Percentiles rank a stretch among this genome's conserved stretches.
Evolutionary conservation across 1,139 yeast genomes (phyloP).

Genomic region (Candida sanyaensis): DNA sequence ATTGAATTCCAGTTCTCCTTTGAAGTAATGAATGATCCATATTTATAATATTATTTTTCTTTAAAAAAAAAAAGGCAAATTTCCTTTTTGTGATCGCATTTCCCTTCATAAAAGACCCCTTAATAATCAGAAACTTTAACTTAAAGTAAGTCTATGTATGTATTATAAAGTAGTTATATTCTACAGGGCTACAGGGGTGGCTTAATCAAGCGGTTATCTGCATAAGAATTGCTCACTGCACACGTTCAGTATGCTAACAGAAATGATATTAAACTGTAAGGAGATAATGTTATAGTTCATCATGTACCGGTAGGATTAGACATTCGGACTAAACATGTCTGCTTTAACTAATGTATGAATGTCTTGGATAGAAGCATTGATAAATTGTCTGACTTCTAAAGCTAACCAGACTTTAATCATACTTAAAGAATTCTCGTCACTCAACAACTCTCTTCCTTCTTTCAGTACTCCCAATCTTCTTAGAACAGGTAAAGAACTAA

Average conservation of each 20-base stretch:
- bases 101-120: no score
- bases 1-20: no score
- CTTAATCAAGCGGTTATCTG: not conserved
- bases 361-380: slow-evolving; percentile 83
- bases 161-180: not conserved
- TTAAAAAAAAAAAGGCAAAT: no score
- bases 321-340: slow-evolving; percentile 52
- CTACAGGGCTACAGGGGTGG: no score
- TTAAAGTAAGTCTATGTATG: not conserved
- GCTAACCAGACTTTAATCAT: slow-evolving; percentile 94
- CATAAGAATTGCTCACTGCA: no score
- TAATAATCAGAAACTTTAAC: no score
- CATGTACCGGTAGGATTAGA: slow-evolving; percentile 17
- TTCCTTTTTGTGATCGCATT: no score
- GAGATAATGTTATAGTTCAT: not conserved
- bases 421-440: slow-evolving; percentile 62
- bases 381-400: slow-evolving; percentile 83
- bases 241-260: no score
- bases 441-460: slow-evolving; percentile 61
- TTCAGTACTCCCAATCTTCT: slow-evolving; percentile 76
- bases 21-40: not conserved
- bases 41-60: not conserved
- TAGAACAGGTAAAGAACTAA: slow-evolving; percentile 82
- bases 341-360: slow-evolving; percentile 50
- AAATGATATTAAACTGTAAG: no score